phyloP scores from a whole-genome alignment of 2,329 filamentous ascomycete species.

The Beauveria australis region DNA sequence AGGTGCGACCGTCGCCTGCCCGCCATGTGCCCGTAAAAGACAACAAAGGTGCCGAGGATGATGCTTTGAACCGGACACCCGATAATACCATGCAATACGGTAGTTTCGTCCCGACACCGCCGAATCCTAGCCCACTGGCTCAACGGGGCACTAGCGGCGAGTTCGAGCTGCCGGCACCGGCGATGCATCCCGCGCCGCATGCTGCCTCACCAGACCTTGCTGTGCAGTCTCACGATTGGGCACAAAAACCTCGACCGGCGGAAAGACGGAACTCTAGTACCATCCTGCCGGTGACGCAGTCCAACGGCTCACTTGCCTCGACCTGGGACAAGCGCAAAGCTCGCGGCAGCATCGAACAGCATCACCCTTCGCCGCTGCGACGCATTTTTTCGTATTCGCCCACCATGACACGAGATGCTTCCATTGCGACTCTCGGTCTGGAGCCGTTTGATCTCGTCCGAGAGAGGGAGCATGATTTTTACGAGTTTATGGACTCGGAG shows the following conservation, averaged over 20 bases:
- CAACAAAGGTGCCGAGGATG: slow-evolving; percentile 25
- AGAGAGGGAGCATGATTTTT: slow-evolving; percentile 74
- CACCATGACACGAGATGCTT: slow-evolving; percentile 16
- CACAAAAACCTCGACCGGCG: background rate
- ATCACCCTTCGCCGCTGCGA: slow-evolving; percentile 24
- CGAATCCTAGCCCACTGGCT: slow-evolving; percentile 19
- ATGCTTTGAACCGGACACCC: slow-evolving; percentile 29
- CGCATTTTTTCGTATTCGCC: slow-evolving; percentile 28
- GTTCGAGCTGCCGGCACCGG: slow-evolving; percentile 48
- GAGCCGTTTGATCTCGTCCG: slow-evolving; percentile 54
- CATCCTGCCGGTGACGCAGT: slow-evolving; percentile 1
- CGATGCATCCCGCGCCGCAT: slow-evolving; percentile 27
- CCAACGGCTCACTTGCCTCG: background rate
- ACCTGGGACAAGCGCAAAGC: background rate
- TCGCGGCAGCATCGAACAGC: slow-evolving; percentile 16
- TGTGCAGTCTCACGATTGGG: slow-evolving; percentile 1
- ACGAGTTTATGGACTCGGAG: slow-evolving; percentile 73
- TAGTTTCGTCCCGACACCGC: slow-evolving; percentile 41
- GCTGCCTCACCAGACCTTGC: background rate
- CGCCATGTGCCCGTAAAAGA: background rate
- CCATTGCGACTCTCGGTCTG: slow-evolving; percentile 28
- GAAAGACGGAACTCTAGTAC: background rate
- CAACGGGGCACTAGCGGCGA: slow-evolving; percentile 19
- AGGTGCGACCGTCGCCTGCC: background rate
- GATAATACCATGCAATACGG: slow-evolving; percentile 40